These are phyloP conservation scores for Apophysomyces ossiformis DNA, from an alignment of 371 early-diverging fungal species.

Conservation along the genomic window DNA sequence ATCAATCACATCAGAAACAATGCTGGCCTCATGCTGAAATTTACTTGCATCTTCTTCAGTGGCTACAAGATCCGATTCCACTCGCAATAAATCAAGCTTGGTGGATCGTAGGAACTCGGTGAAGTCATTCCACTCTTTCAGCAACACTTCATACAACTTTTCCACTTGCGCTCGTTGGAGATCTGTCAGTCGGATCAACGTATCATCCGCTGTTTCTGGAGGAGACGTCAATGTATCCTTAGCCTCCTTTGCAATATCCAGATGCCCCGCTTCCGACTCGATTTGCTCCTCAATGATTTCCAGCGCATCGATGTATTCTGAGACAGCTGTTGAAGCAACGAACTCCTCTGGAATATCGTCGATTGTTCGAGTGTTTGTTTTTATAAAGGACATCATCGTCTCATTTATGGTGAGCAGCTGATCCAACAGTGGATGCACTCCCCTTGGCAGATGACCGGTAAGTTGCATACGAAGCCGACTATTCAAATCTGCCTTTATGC, in stretches of 20 bases:
- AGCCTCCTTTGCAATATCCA: constrained; percentile 41
- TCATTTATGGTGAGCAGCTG: constrained; percentile 48
- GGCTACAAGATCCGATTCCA: constrained; percentile 35
- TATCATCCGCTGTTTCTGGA: constrained; percentile 43
- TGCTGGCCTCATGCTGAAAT: constrained; percentile 27
- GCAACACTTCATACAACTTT: constrained; percentile 38
- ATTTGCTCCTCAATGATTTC: constrained; percentile 46
- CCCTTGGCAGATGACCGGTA: constrained; percentile 52
- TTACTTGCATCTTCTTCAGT: constrained; percentile 34
- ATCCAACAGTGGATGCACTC: constrained; percentile 48
- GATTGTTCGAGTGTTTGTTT: constrained; percentile 41
- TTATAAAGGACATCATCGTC: constrained; percentile 43
- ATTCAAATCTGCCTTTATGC: constrained; percentile 48
- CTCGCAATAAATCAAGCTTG: constrained; percentile 36
- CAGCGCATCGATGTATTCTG: constrained; percentile 45
- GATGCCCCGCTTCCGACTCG: constrained; percentile 23
- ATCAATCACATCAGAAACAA: constrained; percentile 16
- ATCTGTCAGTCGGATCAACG: constrained; percentile 45
- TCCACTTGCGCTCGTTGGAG: constrained; percentile 40
- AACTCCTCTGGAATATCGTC: constrained; percentile 51
- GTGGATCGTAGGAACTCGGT: constrained; percentile 35
- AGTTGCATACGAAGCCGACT: constrained; percentile 49
- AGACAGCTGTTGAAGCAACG: constrained; percentile 28
- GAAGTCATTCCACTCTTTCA: constrained; percentile 48
- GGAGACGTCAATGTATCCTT: constrained; percentile 30